Conservation (phyloP, 352 stramenopile genomes). For the Globisporangium canariense region DNA sequence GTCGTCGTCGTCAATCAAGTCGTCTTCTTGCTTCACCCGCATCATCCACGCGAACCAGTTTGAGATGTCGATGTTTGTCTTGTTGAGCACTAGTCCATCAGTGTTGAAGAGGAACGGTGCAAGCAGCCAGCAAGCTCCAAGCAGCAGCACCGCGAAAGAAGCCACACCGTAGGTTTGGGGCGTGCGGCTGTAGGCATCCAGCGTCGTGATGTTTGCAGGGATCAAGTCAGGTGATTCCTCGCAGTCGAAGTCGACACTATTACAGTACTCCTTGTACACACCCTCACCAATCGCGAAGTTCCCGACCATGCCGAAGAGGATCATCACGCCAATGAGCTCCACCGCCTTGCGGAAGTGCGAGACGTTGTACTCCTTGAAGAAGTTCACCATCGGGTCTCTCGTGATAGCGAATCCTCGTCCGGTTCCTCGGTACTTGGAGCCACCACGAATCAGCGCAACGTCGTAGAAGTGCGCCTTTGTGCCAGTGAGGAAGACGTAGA, state of each 20-base stretch:
- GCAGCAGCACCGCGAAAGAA: constrained; percentile 79
- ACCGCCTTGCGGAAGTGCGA: constrained; percentile 88
- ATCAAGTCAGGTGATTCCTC: constrained; percentile 44
- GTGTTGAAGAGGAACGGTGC: constrained; percentile 88
- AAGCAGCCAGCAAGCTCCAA: constrained; percentile 80
- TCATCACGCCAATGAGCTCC: constrained; percentile 82
- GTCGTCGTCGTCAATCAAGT: constrained; percentile 33
- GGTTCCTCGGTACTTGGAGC: constrained; percentile 84
- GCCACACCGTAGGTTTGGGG: constrained; percentile 78
- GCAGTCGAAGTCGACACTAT: constrained; percentile 39
- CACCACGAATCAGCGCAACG: constrained; percentile 76
- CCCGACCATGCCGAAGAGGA: constrained; percentile 76
- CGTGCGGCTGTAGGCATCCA: constrained; percentile 48
- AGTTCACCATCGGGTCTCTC: constrained; percentile 82
- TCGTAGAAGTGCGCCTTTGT: constrained; percentile 88
- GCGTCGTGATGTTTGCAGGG: constrained; percentile 64
- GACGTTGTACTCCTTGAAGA: constrained; percentile 86
- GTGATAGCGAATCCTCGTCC: constrained; percentile 87
- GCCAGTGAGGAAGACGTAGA: constrained; percentile 86
- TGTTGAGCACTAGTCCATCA: constrained; percentile 81
- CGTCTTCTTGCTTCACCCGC: constrained; percentile 42
- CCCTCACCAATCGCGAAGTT: constrained; percentile 68
- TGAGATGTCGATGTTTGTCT: constrained; percentile 74
- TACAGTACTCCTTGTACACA: constrained; percentile 46
- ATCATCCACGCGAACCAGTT: constrained; percentile 89